These are phyloP conservation scores for Picea engelmannii DNA, from an alignment of 83 land plant species.

Conservation along the genomic window DNA sequence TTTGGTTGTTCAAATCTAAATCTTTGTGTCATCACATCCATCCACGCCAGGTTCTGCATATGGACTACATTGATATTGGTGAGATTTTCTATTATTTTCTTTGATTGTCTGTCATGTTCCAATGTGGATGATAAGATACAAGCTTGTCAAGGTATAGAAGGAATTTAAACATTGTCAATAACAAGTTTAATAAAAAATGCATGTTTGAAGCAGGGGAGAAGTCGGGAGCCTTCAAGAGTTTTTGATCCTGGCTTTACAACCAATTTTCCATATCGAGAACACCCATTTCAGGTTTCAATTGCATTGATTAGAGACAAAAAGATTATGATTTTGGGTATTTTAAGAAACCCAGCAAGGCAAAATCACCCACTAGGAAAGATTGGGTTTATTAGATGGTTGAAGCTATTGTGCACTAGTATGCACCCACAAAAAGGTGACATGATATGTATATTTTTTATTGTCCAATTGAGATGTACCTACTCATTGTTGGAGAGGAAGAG, in stretches of 20 bases:
- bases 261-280: not conserved
- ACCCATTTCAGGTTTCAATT: not conserved
- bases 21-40: no score
- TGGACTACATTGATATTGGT: not conserved
- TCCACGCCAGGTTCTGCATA: no score
- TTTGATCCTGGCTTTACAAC: not conserved
- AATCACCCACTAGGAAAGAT: no score
- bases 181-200: no score
- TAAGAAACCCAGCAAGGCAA: no score
- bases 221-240: not conserved
- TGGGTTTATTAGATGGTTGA: no score
- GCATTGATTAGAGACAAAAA: not conserved
- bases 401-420: no score
- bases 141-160: not conserved
- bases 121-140: not conserved
- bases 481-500: no score
- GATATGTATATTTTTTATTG: no score
- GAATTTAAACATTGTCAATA: not conserved
- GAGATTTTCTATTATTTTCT: not conserved
- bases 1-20: no score
- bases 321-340: not conserved
- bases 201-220: not conserved
- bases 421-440: no score
- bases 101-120: slow-evolving; percentile 6
- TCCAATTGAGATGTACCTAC: no score